Evolutionary conservation across 305 asterid species (phyloP).

Genomic region (Plantago coronopus): DNA sequence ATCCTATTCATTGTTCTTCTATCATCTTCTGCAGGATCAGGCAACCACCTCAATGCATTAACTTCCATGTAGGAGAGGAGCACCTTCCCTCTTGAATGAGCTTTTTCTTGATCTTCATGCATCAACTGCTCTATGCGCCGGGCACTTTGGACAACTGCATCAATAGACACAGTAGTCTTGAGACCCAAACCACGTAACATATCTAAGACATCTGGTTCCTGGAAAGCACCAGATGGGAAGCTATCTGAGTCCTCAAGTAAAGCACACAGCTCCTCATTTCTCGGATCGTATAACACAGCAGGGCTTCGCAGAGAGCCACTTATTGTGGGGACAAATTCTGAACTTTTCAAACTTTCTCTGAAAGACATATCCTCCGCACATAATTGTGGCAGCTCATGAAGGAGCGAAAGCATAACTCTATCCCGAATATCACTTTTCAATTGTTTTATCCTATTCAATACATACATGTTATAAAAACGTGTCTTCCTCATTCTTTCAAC

Average conservation of each 20-base stretch:
- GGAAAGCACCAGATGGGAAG: conserved; percentile 69
- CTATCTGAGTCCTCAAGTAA: conserved; percentile 78
- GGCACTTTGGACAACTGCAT: conserved; percentile 80
- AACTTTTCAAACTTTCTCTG: conserved; percentile 56
- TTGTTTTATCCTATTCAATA: conserved; percentile 48
- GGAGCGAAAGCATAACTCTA: conserved; percentile 69
- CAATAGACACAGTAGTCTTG: conserved; percentile 73
- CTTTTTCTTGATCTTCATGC: conserved; percentile 57
- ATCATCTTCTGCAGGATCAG: conserved; percentile 48
- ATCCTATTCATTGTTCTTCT: conserved; percentile 57
- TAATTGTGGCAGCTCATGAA: conserved; percentile 80
- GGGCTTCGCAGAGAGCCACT: conserved; percentile 71
- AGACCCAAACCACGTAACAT: conserved; percentile 93
- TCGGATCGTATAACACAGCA: conserved; percentile 70
- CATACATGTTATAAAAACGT: conserved; percentile 59
- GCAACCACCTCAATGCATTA: conserved; percentile 83
- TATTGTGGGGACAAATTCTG: conserved; percentile 71
- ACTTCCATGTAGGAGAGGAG: conserved; percentile 92
- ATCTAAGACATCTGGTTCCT: conserved; percentile 64
- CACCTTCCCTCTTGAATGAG: conserved; percentile 74
- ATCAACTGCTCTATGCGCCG: conserved; percentile 68
- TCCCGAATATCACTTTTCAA: conserved; percentile 65
- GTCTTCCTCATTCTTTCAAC: conserved; percentile 77
- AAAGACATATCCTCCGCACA: conserved; percentile 70
- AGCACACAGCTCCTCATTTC: conserved; percentile 84